A percentile compares a stretch with the other conserved stretches of the same genome.
Conservation (phyloP, 2,329 filamentous ascomycete genomes). For the Curvularia hawaiiensis region DNA sequence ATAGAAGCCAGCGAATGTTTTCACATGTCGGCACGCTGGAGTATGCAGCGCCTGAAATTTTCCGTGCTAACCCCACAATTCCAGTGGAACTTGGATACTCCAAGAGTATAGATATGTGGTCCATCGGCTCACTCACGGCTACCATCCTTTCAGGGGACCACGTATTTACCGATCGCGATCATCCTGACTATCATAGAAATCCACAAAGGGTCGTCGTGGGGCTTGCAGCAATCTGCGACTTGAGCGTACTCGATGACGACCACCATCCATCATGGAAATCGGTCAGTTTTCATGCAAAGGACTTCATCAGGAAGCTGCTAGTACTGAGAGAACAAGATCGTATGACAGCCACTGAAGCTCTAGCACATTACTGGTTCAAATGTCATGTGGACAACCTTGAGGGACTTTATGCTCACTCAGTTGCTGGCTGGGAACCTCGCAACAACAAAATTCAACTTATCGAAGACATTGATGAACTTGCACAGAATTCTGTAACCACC, state of each 20-base stretch:
- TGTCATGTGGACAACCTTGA: slow-evolving; percentile 55
- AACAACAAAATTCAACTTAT: slow-evolving; percentile 33
- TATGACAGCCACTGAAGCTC: slow-evolving; percentile 59
- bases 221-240: slow-evolving; percentile 49
- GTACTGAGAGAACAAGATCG: slow-evolving; percentile 56
- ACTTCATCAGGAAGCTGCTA: slow-evolving; percentile 60
- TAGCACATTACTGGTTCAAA: slow-evolving; percentile 62
- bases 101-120: slow-evolving; percentile 66
- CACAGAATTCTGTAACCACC: neutral
- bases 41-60: slow-evolving; percentile 61
- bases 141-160: slow-evolving; percentile 58
- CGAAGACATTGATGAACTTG: slow-evolving; percentile 27
- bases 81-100: slow-evolving; percentile 55
- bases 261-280: slow-evolving; percentile 49
- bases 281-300: slow-evolving; percentile 53
- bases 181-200: slow-evolving; percentile 35
- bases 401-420: slow-evolving; percentile 56
- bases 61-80: slow-evolving; percentile 36
- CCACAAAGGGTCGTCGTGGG: slow-evolving; percentile 36
- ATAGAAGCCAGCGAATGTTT: slow-evolving; percentile 53
- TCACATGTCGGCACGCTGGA: slow-evolving; percentile 61
- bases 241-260: slow-evolving; percentile 51
- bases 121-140: slow-evolving; percentile 61
- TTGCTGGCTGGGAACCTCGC: slow-evolving; percentile 57
- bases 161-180: slow-evolving; percentile 50